Evolutionary conservation across 2,329 filamentous ascomycete species (phyloP).

Genomic region (Chalaropsis thielavioides): DNA sequence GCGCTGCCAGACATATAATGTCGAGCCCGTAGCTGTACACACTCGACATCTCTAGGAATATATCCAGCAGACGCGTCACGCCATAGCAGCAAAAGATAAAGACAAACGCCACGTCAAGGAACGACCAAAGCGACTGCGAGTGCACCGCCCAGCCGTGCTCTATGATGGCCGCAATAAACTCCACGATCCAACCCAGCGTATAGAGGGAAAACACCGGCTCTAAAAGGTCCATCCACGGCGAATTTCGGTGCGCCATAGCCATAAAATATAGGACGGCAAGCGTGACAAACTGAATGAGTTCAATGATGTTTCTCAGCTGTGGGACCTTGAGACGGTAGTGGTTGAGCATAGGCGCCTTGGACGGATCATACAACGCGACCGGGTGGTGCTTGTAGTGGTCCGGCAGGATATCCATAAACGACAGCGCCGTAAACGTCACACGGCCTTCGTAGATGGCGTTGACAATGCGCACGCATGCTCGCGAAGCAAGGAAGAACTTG

Average conservation of each 20-base stretch:
- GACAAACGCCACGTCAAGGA: conserved; percentile 56
- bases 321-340: conserved; percentile 61
- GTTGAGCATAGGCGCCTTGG: conserved; percentile 50
- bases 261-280: conserved; percentile 47
- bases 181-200: conserved; percentile 51
- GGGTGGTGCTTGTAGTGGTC: conserved; percentile 60
- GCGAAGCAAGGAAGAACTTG: conserved; percentile 50
- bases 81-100: conserved; percentile 49
- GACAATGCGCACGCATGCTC: conserved; percentile 55
- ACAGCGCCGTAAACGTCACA: conserved; percentile 54
- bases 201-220: conserved; percentile 52
- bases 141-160: conserved; percentile 56
- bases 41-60: conserved; percentile 30
- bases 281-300: conserved; percentile 50
- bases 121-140: conserved; percentile 61
- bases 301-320: conserved; percentile 49
- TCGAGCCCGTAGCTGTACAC: conserved; percentile 43
- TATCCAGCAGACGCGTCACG: conserved; percentile 42
- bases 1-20: conserved; percentile 51
- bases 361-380: conserved; percentile 54
- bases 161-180: conserved; percentile 49
- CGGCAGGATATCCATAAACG: conserved; percentile 58
- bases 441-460: conserved; percentile 54
- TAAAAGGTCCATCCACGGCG: conserved; percentile 25
- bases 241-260: conserved; percentile 47